phyloP scores from a whole-genome alignment of 2,329 filamentous ascomycete genomes.

The Aureobasidium sp. region DNA sequence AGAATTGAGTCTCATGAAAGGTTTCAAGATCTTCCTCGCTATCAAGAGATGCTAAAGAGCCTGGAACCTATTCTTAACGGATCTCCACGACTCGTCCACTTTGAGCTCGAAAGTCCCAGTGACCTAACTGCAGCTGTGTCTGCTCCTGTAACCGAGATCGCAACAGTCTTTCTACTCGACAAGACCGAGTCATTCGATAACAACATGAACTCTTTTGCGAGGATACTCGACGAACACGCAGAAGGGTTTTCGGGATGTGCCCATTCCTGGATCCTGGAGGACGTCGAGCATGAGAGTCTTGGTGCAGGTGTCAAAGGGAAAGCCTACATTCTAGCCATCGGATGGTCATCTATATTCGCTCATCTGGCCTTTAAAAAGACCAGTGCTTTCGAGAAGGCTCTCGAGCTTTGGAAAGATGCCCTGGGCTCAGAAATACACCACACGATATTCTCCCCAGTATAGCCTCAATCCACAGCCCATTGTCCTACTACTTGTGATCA shows the following conservation, averaged over 20 bases:
- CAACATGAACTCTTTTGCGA: constrained; percentile 32
- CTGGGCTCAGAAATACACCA: constrained; percentile 33
- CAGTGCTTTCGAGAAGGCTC: constrained; percentile 35
- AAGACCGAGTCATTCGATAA: constrained; percentile 25
- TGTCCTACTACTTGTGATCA: background rate
- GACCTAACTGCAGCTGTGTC: constrained; percentile 19
- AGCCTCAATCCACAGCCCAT: background rate
- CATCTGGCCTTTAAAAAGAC: constrained; percentile 41
- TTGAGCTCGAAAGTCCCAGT: constrained; percentile 21
- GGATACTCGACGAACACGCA: constrained; percentile 25
- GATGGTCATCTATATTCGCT: constrained; percentile 44
- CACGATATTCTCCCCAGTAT: background rate
- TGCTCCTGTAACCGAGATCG: constrained; percentile 43
- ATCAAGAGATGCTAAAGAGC: constrained; percentile 30
- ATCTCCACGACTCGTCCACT: constrained; percentile 26
- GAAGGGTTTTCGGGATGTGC: constrained; percentile 21
- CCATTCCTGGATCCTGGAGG: constrained; percentile 30
- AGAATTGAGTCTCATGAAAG: constrained; percentile 28
- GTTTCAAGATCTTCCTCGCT: constrained; percentile 31
- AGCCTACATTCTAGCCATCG: constrained; percentile 36
- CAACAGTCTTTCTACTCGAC: constrained; percentile 35
- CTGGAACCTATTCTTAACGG: constrained; percentile 24
- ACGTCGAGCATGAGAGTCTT: constrained; percentile 16
- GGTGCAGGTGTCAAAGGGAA: constrained; percentile 28
- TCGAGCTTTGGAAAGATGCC: constrained; percentile 34